Percentiles rank a stretch among this genome's conserved stretches.
These are phyloP conservation scores for Choiromyces venosus DNA, from an alignment of 495 filamentous ascomycete genomes.

Conservation along the genomic window DNA sequence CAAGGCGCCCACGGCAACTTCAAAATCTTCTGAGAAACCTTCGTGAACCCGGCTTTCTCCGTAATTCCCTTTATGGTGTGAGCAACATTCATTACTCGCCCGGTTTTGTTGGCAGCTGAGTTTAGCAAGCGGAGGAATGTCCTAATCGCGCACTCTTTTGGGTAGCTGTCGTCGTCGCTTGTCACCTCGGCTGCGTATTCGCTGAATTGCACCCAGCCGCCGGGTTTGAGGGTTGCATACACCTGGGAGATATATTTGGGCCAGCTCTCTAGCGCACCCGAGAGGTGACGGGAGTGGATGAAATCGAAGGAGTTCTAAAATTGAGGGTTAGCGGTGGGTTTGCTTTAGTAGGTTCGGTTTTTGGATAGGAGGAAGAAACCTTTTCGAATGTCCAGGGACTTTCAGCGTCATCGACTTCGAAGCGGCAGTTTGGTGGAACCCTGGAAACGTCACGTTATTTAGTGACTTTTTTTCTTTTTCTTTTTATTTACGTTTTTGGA, in stretches of 20 bases:
- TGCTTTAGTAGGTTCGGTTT: not conserved
- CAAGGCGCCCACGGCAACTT: slow-evolving; percentile 57
- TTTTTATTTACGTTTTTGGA: not conserved
- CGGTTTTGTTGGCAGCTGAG: slow-evolving; percentile 47
- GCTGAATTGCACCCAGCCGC: slow-evolving; percentile 18
- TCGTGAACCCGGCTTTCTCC: slow-evolving; percentile 55
- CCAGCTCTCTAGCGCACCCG: slow-evolving; percentile 56
- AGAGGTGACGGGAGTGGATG: slow-evolving; percentile 56
- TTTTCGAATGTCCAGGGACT: slow-evolving; percentile 49
- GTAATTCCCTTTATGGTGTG: slow-evolving; percentile 46
- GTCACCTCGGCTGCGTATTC: slow-evolving; percentile 44
- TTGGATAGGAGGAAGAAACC: slow-evolving; percentile 16
- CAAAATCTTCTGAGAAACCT: slow-evolving; percentile 51
- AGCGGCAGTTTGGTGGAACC: slow-evolving; percentile 46
- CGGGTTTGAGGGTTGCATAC: slow-evolving; percentile 19
- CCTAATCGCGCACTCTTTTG: slow-evolving; percentile 46
- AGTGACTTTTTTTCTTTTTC: not conserved
- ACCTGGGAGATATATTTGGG: slow-evolving; percentile 36
- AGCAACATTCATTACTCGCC: slow-evolving; percentile 49
- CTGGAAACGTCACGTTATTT: slow-evolving; percentile 9
- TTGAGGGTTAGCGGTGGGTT: not conserved
- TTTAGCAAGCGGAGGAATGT: slow-evolving; percentile 51
- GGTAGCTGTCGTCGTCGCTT: slow-evolving; percentile 52
- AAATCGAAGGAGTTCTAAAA: slow-evolving; percentile 53
- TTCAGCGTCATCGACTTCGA: slow-evolving; percentile 55